Evolutionary conservation across 345 rosid genomes (phyloP).

Genomic region (Murraya paniculata): DNA sequence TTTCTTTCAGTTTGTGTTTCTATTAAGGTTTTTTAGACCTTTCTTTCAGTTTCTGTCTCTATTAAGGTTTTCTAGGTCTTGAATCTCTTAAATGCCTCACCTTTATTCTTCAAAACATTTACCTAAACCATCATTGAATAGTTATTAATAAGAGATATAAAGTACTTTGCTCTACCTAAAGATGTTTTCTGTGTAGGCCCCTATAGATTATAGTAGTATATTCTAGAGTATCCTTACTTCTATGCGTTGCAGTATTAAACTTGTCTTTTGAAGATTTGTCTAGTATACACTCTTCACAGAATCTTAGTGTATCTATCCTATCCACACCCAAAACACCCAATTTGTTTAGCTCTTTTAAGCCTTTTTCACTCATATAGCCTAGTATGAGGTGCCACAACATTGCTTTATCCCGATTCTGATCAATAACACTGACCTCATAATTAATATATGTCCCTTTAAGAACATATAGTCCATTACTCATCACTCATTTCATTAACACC

Average conservation of each 20-base stretch:
- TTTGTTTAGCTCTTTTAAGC: background rate
- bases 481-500: background rate
- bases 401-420: background rate
- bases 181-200: background rate
- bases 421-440: accelerated
- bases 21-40: too few relatives aligned
- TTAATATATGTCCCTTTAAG: background rate
- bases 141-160: background rate
- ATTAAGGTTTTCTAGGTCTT: background rate
- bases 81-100: background rate
- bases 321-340: background rate
- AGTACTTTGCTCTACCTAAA: background rate
- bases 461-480: background rate
- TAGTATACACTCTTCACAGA: background rate
- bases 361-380: background rate
- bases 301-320: background rate
- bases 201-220: constrained; percentile 9
- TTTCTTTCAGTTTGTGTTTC: too few relatives aligned
- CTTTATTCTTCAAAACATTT: background rate
- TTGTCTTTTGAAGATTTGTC: background rate
- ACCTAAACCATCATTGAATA: background rate
- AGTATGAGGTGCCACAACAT: background rate
- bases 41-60: background rate
- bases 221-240: background rate
- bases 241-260: too few relatives aligned